A percentile compares a stretch with the other conserved stretches of the same genome.
phyloP scores from a whole-genome alignment of 129 eudicot species.

The Smallanthus sonchifolius region DNA sequence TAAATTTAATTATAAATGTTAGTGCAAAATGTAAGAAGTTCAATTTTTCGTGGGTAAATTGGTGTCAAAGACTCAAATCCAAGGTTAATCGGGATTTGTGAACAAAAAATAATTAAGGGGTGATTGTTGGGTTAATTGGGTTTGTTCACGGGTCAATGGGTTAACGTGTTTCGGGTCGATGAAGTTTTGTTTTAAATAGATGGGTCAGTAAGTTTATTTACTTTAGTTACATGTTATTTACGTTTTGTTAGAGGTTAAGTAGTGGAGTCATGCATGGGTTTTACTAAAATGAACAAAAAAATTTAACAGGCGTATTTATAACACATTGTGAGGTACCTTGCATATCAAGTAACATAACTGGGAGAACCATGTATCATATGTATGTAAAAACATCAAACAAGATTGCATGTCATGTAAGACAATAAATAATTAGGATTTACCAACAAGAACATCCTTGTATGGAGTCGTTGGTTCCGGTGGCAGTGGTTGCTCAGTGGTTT shows the following conservation, averaged over 20 bases:
- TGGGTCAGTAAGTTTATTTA: too few relatives aligned
- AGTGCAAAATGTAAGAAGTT: background rate
- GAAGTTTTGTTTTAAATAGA: too few relatives aligned
- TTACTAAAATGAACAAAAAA: too few relatives aligned
- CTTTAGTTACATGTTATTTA: too few relatives aligned
- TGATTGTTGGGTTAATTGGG: too few relatives aligned
- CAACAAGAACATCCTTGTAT: constrained; percentile 84
- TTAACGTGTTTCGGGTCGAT: too few relatives aligned
- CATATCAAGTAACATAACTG: constrained; percentile 7
- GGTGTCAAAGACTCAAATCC: too few relatives aligned
- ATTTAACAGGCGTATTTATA: background rate
- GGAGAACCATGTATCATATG: background rate
- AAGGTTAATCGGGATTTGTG: too few relatives aligned
- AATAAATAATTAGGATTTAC: constrained; percentile 36
- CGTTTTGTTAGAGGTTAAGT: too few relatives aligned
- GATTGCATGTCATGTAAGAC: background rate
- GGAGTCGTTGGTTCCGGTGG: constrained; percentile 39
- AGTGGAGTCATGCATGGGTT: too few relatives aligned
- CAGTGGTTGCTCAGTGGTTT: constrained; percentile 12
- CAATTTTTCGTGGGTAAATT: background rate
- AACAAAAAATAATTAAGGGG: too few relatives aligned
- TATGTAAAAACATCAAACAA: background rate
- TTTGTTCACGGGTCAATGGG: too few relatives aligned
- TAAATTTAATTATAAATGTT: background rate
- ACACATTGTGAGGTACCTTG: background rate